Conservation (phyloP, 2,329 filamentous ascomycete genomes). For the Cercospora sp. region DNA sequence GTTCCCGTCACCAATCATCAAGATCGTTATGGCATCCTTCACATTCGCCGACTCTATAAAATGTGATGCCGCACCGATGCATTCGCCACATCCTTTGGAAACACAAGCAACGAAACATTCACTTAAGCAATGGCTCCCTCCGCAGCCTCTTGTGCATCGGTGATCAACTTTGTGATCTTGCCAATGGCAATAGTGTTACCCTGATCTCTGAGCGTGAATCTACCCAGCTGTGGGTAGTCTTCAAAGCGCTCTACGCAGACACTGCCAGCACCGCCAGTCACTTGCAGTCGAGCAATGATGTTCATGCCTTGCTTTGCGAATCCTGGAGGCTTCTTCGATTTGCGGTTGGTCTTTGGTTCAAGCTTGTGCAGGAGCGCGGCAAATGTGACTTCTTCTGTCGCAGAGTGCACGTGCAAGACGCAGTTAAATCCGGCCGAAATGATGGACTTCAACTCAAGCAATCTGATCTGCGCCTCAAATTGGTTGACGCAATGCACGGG, state of each 20-base stretch:
- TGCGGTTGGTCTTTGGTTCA: conserved; percentile 89
- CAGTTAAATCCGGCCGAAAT: conserved; percentile 95
- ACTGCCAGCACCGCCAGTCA: conserved; percentile 73
- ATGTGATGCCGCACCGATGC: neutral
- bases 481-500: conserved; percentile 84
- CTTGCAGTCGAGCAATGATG: conserved; percentile 89
- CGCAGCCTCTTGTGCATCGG: conserved; percentile 39
- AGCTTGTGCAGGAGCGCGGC: conserved; percentile 84
- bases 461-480: conserved; percentile 96
- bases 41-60: neutral
- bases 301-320: conserved; percentile 80
- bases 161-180: conserved; percentile 91
- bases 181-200: conserved; percentile 99
- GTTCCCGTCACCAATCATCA: neutral
- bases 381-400: conserved; percentile 97
- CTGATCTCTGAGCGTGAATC: conserved; percentile 82
- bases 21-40: conserved; percentile 6
- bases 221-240: conserved; percentile 90
- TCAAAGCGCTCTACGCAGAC: conserved; percentile 95
- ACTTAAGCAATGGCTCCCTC: conserved; percentile 21
- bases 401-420: conserved; percentile 94
- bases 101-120: neutral
- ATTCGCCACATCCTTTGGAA: neutral
- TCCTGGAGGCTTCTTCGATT: conserved; percentile 88
- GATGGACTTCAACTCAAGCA: conserved; percentile 92